Evolutionary conservation across 2,329 filamentous ascomycete species (phyloP).

Genomic region (Alternaria alternata): DNA sequence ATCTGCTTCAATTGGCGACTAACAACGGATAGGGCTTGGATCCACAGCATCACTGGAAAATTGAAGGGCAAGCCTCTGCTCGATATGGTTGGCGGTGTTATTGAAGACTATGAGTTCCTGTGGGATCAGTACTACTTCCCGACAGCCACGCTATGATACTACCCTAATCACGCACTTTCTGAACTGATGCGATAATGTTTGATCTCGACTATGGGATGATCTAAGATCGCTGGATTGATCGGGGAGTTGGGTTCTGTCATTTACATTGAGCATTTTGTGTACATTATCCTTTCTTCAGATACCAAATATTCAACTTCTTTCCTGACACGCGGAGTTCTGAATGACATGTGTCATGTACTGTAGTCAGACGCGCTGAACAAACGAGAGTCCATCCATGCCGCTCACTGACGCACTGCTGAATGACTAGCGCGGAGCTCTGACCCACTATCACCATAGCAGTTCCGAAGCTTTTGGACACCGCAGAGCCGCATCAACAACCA

Average conservation of each 20-base stretch:
- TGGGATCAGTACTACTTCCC: conserved; percentile 98
- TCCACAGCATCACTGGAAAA: conserved; percentile 74
- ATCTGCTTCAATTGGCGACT: conserved; percentile 13
- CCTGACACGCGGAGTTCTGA: neutral
- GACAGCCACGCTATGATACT: conserved; percentile 63
- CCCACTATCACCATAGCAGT: conserved; percentile 22
- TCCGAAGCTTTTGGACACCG: conserved; percentile 43
- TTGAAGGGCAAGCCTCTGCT: conserved; percentile 78
- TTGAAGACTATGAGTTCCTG: conserved; percentile 96
- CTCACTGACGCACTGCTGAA: conserved; percentile 26
- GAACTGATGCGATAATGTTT: neutral
- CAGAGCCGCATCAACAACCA: conserved; percentile 48
- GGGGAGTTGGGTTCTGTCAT: neutral
- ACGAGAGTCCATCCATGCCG: neutral
- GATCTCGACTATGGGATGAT: neutral
- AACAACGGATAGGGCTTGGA: conserved; percentile 58
- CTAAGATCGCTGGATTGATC: conserved; percentile 3
- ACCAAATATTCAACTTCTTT: conserved; percentile 20
- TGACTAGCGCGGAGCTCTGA: conserved; percentile 32
- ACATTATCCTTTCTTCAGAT: conserved; percentile 28
- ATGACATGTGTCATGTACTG: neutral
- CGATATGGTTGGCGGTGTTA: conserved; percentile 80
- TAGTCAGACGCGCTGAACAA: neutral
- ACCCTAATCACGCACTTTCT: neutral
- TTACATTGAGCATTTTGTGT: neutral